Evolutionary conservation across 352 stramenopile genomes (phyloP).

Genomic region (Globisporangium orthogonon): DNA sequence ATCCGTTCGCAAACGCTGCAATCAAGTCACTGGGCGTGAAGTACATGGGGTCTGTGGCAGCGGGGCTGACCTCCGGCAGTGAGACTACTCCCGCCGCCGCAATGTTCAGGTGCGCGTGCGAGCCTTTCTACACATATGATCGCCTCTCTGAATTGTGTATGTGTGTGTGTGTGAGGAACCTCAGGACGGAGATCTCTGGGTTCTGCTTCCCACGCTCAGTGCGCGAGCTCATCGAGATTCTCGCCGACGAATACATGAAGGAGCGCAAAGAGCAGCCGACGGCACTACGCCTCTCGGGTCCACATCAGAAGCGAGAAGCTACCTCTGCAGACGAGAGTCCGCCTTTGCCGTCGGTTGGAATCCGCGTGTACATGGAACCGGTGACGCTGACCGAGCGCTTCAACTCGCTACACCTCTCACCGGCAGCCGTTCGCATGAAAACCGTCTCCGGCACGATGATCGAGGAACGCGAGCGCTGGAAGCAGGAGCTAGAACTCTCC

Average conservation of each 20-base stretch:
- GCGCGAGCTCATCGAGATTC: constrained; percentile 24
- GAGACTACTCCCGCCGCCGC: constrained; percentile 5
- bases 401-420: constrained; percentile 31
- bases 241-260: constrained; percentile 26
- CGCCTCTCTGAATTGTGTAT: background rate
- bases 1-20: constrained; percentile 57
- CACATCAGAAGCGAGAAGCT: background rate
- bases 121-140: background rate
- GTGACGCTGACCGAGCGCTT: constrained; percentile 37
- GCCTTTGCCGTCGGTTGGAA: constrained; percentile 4
- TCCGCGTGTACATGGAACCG: constrained; percentile 41
- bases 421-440: constrained; percentile 7
- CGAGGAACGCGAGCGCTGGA: constrained; percentile 27
- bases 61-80: constrained; percentile 4
- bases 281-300: background rate
- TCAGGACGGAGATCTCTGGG: constrained; percentile 41
- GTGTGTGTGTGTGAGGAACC: background rate
- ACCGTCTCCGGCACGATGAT: constrained; percentile 3
- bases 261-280: background rate
- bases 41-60: constrained; percentile 29
- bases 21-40: constrained; percentile 46
- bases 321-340: background rate
- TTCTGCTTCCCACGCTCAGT: constrained; percentile 51
- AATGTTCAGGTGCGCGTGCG: constrained; percentile 12
- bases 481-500: constrained; percentile 52